Percentiles rank a stretch among this genome's conserved stretches.
These are phyloP conservation scores for Cyclotella baltica DNA, from an alignment of 108 stramenopile species.

Conservation along the genomic window DNA sequence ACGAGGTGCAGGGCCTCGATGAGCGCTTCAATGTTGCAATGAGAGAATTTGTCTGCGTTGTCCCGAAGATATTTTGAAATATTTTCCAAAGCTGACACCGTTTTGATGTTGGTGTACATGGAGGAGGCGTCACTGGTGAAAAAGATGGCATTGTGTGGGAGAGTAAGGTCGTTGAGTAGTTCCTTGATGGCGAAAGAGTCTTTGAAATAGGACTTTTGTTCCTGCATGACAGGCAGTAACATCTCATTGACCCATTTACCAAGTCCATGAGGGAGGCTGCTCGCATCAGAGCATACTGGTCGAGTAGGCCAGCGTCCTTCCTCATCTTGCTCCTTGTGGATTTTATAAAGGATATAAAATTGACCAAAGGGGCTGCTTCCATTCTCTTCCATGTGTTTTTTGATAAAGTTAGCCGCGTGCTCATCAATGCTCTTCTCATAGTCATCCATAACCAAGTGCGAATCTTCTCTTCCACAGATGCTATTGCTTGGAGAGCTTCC, in stretches of 20 bases:
- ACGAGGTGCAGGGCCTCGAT: no score
- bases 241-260: slow-evolving; percentile 8
- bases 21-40: no score
- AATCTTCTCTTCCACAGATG: no score
- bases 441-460: neutral
- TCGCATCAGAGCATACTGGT: slow-evolving; percentile 16
- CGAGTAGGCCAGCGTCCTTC: slow-evolving; percentile 1
- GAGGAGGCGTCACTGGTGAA: no score
- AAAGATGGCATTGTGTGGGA: slow-evolving; percentile 20
- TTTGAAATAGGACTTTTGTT: no score
- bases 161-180: neutral
- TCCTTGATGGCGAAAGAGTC: slow-evolving; percentile 3
- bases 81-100: no score
- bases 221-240: slow-evolving; percentile 1
- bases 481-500: neutral
- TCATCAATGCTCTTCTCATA: neutral
- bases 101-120: no score
- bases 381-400: neutral
- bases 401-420: neutral
- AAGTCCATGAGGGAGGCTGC: no score
- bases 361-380: no score
- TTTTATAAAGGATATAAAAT: no score
- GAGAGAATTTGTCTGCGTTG: neutral
- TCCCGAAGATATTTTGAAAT: slow-evolving; percentile 4
- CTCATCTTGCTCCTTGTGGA: no score